Conservation (phyloP, 1,139 yeast species). For the Wickerhamiella infanticola region DNA sequence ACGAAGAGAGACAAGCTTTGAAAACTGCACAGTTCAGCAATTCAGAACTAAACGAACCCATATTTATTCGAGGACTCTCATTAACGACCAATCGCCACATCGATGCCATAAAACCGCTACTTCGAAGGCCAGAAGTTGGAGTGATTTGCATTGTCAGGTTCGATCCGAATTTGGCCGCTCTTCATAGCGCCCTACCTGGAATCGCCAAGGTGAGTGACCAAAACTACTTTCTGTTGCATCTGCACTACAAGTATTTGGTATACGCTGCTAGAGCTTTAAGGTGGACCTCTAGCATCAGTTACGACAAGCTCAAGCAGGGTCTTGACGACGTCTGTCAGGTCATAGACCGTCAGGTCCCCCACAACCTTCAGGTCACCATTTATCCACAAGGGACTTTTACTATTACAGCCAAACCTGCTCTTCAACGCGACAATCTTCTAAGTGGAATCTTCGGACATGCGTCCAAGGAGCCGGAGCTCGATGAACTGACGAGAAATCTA, state of each 20-base stretch:
- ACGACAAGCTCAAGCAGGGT: not conserved
- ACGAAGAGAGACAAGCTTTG: too few species aligned
- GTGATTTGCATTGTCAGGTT: not conserved
- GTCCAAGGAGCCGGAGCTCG: too few species aligned
- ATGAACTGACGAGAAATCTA: too few species aligned
- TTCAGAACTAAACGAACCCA: too few species aligned
- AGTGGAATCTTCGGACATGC: not conserved
- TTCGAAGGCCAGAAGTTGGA: not conserved
- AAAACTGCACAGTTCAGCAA: too few species aligned
- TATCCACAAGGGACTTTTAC: not conserved
- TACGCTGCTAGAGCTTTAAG: not conserved
- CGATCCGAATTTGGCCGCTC: not conserved
- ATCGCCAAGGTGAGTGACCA: not conserved
- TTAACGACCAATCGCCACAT: too few species aligned
- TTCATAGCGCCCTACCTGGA: not conserved
- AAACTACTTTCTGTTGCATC: not conserved
- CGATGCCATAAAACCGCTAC: not conserved
- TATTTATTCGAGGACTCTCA: too few species aligned
- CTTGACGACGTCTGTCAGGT: not conserved
- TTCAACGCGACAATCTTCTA: not conserved
- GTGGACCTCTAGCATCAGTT: not conserved
- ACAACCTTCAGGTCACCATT: not conserved
- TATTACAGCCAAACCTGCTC: not conserved
- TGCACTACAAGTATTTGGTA: not conserved
- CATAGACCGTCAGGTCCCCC: not conserved